Conservation (phyloP, 2,329 filamentous ascomycete genomes). For the Pseudocercospora cruenta region DNA sequence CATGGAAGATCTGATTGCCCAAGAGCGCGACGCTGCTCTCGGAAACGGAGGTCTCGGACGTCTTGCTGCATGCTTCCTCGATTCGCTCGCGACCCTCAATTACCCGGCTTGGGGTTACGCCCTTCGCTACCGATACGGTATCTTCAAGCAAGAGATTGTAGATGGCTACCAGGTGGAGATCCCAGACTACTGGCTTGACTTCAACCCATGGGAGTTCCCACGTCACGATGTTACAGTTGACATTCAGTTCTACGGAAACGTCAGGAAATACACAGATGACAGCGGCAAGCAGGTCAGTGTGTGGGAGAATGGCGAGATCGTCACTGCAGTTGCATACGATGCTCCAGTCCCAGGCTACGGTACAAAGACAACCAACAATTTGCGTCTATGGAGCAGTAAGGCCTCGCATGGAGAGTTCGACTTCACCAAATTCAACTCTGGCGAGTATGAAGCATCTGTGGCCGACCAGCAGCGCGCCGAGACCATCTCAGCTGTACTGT, state of each 20-base stretch:
- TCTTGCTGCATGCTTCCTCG: slow-evolving; percentile 93
- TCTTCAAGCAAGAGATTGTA: slow-evolving; percentile 99
- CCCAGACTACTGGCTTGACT: slow-evolving; percentile 98
- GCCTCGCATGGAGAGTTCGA: slow-evolving; percentile 97
- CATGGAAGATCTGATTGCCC: slow-evolving; percentile 90
- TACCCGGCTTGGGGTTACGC: slow-evolving; percentile 98
- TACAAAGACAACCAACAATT: slow-evolving; percentile 91
- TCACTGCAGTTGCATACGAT: slow-evolving; percentile 91
- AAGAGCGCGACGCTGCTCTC: slow-evolving; percentile 94
- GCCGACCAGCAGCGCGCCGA: slow-evolving; percentile 98
- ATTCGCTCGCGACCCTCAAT: slow-evolving; percentile 92
- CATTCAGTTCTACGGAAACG: slow-evolving; percentile 92
- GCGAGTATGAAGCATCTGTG: slow-evolving; percentile 96
- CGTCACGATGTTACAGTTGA: slow-evolving; percentile 94
- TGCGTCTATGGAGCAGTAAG: slow-evolving; percentile 96
- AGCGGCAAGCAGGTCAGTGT: slow-evolving; percentile 70
- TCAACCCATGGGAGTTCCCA: slow-evolving; percentile 99
- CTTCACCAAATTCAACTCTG: slow-evolving; percentile 99
- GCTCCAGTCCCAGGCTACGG: slow-evolving; percentile 83
- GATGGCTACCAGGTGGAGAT: slow-evolving; percentile 98
- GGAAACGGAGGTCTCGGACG: slow-evolving; percentile 95
- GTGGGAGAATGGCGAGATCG: slow-evolving; percentile 93
- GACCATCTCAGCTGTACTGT: slow-evolving; percentile 95
- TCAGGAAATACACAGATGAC: slow-evolving; percentile 73
- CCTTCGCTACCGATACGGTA: slow-evolving; percentile 86